Conservation (phyloP, 2,329 filamentous ascomycete species). For the Fusarium caatingaense region DNA sequence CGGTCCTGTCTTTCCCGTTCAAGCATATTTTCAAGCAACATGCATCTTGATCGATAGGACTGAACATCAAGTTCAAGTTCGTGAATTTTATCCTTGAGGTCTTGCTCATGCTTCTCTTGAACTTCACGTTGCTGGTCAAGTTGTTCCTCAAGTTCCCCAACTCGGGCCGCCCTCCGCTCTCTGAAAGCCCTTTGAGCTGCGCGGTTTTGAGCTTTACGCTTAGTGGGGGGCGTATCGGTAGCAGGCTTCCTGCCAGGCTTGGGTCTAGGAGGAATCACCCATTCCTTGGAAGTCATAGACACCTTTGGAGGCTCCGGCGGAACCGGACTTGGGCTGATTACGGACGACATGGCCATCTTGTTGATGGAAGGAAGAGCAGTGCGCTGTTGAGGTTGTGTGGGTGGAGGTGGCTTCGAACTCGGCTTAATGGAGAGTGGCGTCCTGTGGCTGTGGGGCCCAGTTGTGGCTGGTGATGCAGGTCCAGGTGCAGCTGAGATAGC, state of each 20-base stretch:
- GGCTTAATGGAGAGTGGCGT: slow-evolving; percentile 49
- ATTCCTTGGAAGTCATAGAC: slow-evolving; percentile 83
- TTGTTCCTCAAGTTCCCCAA: slow-evolving; percentile 79
- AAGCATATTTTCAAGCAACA: slow-evolving; percentile 71
- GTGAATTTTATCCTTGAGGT: slow-evolving; percentile 67
- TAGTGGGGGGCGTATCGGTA: slow-evolving; percentile 91
- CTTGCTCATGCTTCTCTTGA: slow-evolving; percentile 67
- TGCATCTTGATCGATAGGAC: slow-evolving; percentile 71
- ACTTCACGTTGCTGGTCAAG: slow-evolving; percentile 70
- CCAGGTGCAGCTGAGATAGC: slow-evolving; percentile 43
- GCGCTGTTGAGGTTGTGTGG: slow-evolving; percentile 47
- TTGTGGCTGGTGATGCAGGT: slow-evolving; percentile 40
- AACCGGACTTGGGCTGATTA: slow-evolving; percentile 55
- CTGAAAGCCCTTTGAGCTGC: slow-evolving; percentile 92
- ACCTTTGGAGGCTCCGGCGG: slow-evolving; percentile 59
- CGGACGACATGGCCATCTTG: slow-evolving; percentile 61
- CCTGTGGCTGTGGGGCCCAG: slow-evolving; percentile 41
- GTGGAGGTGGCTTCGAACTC: slow-evolving; percentile 45
- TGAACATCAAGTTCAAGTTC: slow-evolving; percentile 74
- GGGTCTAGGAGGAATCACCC: slow-evolving; percentile 84
- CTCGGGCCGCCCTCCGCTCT: slow-evolving; percentile 85
- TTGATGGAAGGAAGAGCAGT: slow-evolving; percentile 54
- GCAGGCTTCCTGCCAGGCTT: slow-evolving; percentile 95
- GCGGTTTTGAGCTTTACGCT: slow-evolving; percentile 93
- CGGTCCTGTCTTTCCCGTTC: slow-evolving; percentile 67